Percentiles rank a stretch among this genome's conserved stretches.
Evolutionary conservation across 2,329 filamentous ascomycete genomes (phyloP).

Genomic region (Cladosporium sp.): DNA sequence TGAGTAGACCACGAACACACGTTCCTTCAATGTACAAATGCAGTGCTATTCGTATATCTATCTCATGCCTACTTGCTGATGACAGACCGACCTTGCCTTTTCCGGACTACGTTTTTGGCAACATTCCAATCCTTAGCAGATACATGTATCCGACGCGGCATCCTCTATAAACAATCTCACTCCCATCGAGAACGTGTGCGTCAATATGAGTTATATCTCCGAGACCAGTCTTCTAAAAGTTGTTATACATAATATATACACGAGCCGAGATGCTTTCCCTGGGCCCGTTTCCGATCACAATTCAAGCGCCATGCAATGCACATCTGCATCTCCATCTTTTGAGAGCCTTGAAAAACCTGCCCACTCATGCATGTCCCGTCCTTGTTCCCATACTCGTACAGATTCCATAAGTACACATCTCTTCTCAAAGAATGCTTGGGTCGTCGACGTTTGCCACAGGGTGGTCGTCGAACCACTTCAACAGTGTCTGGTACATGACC

Average conservation of each 20-base stretch:
- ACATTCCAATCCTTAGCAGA: no score
- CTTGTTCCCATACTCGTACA: constrained; percentile 5
- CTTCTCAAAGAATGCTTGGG: background rate
- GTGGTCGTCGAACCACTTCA: constrained; percentile 68
- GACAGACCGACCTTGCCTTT: no score
- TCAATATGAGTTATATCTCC: no score
- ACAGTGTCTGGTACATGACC: constrained; percentile 84
- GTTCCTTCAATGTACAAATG: no score
- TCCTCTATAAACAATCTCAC: no score
- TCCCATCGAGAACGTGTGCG: no score
- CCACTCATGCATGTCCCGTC: background rate
- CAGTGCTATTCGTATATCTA: no score
- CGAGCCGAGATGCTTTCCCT: constrained; percentile 7
- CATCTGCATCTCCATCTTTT: constrained; percentile 1
- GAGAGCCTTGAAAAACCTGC: background rate
- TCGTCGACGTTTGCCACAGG: constrained; percentile 31
- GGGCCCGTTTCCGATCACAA: background rate
- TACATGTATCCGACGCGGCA: no score
- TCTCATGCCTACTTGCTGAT: no score
- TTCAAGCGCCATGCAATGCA: constrained; percentile 11
- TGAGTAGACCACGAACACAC: no score
- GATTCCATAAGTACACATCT: background rate
- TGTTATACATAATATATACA: constrained; percentile 11
- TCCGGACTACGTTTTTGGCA: no score
- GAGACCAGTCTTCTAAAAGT: background rate